These are phyloP conservation scores for Vachellia collinsii DNA, from an alignment of 306 rosid species.

Conservation along the genomic window DNA sequence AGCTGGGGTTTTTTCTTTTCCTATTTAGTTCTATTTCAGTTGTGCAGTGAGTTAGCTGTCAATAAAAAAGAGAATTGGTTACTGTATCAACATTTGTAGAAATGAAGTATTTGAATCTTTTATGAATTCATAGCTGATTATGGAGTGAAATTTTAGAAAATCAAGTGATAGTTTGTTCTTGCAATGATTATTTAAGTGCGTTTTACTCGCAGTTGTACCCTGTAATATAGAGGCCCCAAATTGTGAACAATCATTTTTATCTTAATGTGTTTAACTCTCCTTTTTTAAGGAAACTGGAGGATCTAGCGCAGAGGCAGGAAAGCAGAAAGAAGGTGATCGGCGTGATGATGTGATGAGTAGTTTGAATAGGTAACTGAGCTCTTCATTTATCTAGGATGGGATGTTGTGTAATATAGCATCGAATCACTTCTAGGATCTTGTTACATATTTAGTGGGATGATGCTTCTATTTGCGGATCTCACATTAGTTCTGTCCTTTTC, in stretches of 20 bases:
- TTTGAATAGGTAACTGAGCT: constrained; percentile 68
- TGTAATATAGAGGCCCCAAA: constrained; percentile 14
- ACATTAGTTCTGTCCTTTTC: constrained; percentile 7
- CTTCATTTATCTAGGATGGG: constrained; percentile 23
- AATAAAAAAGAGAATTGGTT: neutral
- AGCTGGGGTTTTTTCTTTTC: neutral
- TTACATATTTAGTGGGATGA: constrained; percentile 17
- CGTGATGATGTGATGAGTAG: constrained; percentile 67
- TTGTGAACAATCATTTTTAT: constrained; percentile 28
- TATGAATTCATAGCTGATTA: constrained; percentile 1
- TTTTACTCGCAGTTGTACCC: constrained; percentile 2
- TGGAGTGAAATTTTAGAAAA: neutral
- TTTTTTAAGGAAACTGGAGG: constrained; percentile 70
- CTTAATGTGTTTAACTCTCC: constrained; percentile 3
- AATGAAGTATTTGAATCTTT: constrained; percentile 2
- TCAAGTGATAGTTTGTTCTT: neutral
- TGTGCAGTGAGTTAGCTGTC: constrained; percentile 12
- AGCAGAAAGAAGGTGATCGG: constrained; percentile 74
- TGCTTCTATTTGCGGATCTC: neutral
- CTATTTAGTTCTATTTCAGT: neutral
- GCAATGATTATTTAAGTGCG: constrained; percentile 14
- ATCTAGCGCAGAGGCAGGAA: constrained; percentile 49
- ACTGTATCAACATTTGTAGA: neutral
- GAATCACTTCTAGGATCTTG: constrained; percentile 17
- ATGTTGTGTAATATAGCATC: constrained; percentile 16